Conservation (phyloP, 257 asterid genomes). For the Solanum tacnaense region DNA sequence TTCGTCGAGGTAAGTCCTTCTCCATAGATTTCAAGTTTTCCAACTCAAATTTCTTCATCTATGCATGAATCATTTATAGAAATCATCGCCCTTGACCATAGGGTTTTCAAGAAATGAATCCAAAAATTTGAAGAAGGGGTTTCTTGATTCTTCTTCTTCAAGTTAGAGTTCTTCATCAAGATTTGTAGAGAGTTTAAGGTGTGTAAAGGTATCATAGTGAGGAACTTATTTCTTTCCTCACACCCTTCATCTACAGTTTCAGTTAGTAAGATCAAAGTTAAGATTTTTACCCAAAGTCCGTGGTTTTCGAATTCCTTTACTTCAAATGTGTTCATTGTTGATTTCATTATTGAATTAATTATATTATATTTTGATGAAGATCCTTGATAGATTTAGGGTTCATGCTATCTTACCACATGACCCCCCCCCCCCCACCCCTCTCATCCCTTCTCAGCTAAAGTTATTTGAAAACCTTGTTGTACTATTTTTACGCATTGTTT, state of each 20-base stretch:
- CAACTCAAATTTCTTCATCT: neutral
- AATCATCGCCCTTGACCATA: neutral
- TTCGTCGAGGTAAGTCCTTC: neutral
- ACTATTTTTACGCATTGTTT: no score
- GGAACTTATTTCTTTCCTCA: no score
- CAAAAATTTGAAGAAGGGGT: neutral
- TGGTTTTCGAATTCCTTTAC: no score
- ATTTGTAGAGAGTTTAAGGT: no score
- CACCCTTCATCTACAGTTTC: no score
- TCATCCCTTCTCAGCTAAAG: no score
- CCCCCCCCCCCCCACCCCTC: no score
- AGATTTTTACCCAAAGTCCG: no score
- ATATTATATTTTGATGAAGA: neutral
- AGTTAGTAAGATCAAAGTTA: no score
- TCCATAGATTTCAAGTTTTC: neutral
- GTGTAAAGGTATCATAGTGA: neutral
- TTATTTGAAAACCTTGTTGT: no score
- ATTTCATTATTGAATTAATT: no score
- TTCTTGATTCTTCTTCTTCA: neutral
- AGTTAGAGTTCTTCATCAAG: neutral
- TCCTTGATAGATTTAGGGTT: neutral
- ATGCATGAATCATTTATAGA: neutral
- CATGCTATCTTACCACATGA: neutral
- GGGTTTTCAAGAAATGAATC: neutral
- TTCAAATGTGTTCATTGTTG: no score